Evolutionary conservation across 1,284 basidiomycete genomes (phyloP).

Genomic region (Apiotrichum sp.): DNA sequence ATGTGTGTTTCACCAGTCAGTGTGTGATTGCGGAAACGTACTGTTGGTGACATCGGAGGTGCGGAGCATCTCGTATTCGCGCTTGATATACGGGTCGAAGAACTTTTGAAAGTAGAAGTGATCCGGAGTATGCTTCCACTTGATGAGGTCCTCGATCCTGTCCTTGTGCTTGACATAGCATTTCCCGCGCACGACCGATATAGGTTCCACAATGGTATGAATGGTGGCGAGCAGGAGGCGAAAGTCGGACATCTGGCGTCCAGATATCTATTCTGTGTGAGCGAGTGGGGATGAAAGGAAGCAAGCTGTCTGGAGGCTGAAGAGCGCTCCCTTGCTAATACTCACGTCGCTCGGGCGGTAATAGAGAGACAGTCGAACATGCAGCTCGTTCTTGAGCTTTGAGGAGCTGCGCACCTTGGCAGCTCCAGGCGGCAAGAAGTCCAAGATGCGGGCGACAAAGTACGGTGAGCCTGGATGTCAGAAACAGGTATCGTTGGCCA

Average conservation of each 20-base stretch:
- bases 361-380: conserved; percentile 83
- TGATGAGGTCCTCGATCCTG: conserved; percentile 83
- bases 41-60: conserved; percentile 80
- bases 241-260: conserved; percentile 61
- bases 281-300: not conserved
- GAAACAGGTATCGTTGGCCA: not conserved
- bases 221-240: conserved; percentile 88
- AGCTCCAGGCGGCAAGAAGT: conserved; percentile 67
- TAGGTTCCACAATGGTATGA: conserved; percentile 88
- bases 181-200: conserved; percentile 81
- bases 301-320: not conserved
- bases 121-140: conserved; percentile 93
- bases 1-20: too few species aligned
- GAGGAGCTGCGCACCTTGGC: conserved; percentile 35
- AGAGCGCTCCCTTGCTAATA: not conserved
- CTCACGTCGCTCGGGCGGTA: conserved; percentile 63
- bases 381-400: conserved; percentile 28
- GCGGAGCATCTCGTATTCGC: conserved; percentile 93
- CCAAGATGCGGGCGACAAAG: conserved; percentile 90
- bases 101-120: conserved; percentile 90
- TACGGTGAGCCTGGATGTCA: conserved; percentile 59
- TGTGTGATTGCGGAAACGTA: conserved; percentile 49
- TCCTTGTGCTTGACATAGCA: conserved; percentile 91
- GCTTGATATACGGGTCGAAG: conserved; percentile 96
- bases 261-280: conserved; percentile 34